Base-by-base conservation (phyloP, 1,139 yeast genomes). In the Citeromyces siamensis region DNA sequence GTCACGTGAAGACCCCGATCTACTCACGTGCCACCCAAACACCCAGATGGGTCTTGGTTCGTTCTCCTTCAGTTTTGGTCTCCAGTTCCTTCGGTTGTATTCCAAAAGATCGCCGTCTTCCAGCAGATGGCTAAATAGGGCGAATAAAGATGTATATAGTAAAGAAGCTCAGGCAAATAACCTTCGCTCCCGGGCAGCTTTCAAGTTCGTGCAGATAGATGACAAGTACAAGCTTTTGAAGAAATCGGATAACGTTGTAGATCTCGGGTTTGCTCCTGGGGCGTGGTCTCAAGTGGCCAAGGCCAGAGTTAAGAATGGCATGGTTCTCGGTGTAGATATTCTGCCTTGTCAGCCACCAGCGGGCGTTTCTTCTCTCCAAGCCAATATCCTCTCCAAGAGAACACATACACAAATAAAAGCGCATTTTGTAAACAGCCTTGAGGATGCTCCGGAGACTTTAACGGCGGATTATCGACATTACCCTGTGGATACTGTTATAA, bases 231-330 rank as follows among this genome's bases (percentile, higher is more conserved):
- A 62, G 20, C 44, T 90, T 3, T 76, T 90, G 53, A 59, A 59
- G 39, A 64, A 69, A 6, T 64, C 66, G 7, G 43, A 60, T 46
- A 74, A 79, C 38, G 80, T 90, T 1, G 75, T 90, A 3, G 98
- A 90, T 57, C 62, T 90, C 37, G 98, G 98, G 1, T 90, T 70
- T 53, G 94, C 94, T 0, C 98, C 98, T 0, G 98, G 98, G 0
- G 88, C 94, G 26, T 90, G 98, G 98, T 69, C 88, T 9, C 84
- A 78, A 46, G 93, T 82, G 22, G 80, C 94, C 0, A 71, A 71
- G 5, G 74, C 71, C 34, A 58, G 71, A 32, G 69, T 83, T 9
- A 54, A 63, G 12, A 60, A 62, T 17, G 88, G 95, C 12, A 67
- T 71, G 35, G 71, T 90, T 2, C 56, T 90, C 32, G 98, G 98